Conservation (phyloP, 1,284 basidiomycete species). For the Moesziomyces globuligerus region DNA sequence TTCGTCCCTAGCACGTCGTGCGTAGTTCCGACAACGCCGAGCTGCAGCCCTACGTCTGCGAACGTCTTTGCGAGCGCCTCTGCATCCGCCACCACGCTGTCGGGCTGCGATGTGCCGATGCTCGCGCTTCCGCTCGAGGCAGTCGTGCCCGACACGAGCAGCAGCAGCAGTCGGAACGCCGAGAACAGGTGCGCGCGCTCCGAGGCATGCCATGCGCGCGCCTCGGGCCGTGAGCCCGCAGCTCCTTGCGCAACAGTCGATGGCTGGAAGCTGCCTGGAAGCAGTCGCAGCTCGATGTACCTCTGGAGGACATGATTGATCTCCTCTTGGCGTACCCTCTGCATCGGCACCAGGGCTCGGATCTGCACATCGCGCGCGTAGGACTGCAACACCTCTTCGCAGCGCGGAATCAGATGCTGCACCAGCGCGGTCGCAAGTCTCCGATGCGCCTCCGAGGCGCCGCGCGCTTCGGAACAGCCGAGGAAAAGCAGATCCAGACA, state of each 20-base stretch:
- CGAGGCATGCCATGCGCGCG: constrained; percentile 15
- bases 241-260: too few relatives aligned
- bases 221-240: too few relatives aligned
- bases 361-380: constrained; percentile 85
- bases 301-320: constrained; percentile 78
- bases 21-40: constrained; percentile 19
- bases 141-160: constrained; percentile 15
- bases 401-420: constrained; percentile 70
- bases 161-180: constrained; percentile 20
- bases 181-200: constrained; percentile 32
- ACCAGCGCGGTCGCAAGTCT: constrained; percentile 19
- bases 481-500: constrained; percentile 88
- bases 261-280: constrained; percentile 6
- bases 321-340: constrained; percentile 81
- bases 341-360: constrained; percentile 73
- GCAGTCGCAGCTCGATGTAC: constrained; percentile 29
- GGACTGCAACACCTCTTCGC: constrained; percentile 75
- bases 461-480: constrained; percentile 72
- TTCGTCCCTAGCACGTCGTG: constrained; percentile 9
- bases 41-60: constrained; percentile 7
- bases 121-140: constrained; percentile 5
- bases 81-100: constrained; percentile 11
- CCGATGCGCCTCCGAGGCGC: not conserved
- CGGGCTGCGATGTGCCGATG: constrained; percentile 28
- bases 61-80: constrained; percentile 11